phyloP scores from a whole-genome alignment of 2,329 filamentous ascomycete species.

The Scedosporium boydii region DNA sequence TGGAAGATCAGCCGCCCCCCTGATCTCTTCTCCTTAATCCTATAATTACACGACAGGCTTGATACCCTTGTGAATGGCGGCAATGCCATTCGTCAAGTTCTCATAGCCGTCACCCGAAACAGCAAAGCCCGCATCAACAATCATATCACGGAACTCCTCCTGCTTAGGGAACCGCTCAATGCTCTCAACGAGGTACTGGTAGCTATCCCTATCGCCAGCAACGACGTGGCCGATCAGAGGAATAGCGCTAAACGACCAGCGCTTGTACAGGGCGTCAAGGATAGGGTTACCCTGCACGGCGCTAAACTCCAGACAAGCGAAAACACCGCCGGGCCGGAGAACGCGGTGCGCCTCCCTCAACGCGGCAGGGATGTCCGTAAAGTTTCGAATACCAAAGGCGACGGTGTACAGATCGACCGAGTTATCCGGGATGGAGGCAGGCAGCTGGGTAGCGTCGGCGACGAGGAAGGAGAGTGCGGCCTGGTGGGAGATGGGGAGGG shows the following conservation, averaged over 20 bases:
- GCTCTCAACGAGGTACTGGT: constrained; percentile 97
- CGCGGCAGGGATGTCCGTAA: constrained; percentile 80
- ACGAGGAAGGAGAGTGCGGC: constrained; percentile 64
- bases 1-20: neutral
- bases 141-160: constrained; percentile 74
- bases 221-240: constrained; percentile 93
- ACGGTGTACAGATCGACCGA: constrained; percentile 95
- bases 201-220: constrained; percentile 87
- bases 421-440: constrained; percentile 49
- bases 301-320: constrained; percentile 92
- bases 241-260: constrained; percentile 92
- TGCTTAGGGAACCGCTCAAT: constrained; percentile 90
- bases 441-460: constrained; percentile 77
- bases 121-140: constrained; percentile 72
- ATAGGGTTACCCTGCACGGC: constrained; percentile 67
- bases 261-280: constrained; percentile 81
- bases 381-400: constrained; percentile 95
- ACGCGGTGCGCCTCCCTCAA: constrained; percentile 78
- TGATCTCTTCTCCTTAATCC: neutral
- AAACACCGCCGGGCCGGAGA: constrained; percentile 87
- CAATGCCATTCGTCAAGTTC: constrained; percentile 84
- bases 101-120: constrained; percentile 79
- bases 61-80: constrained; percentile 92
- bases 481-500: constrained; percentile 45
- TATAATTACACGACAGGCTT: constrained; percentile 49